A percentile compares a stretch with the other conserved stretches of the same genome.
Evolutionary conservation across 2,329 filamentous ascomycete species (phyloP).

Genomic region (Exophiala bonariae): DNA sequence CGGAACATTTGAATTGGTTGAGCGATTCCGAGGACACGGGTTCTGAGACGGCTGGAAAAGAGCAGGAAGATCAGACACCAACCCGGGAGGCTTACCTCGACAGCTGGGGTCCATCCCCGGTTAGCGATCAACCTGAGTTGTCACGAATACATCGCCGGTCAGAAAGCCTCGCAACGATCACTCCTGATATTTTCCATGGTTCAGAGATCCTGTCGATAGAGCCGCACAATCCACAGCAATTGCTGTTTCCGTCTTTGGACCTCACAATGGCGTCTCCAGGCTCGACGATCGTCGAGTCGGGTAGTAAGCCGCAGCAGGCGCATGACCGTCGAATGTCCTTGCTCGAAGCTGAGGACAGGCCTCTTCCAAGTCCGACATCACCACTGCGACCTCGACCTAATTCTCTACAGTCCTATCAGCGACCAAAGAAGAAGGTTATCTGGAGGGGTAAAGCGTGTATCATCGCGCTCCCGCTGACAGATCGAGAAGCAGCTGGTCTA

Average conservation of each 20-base stretch:
- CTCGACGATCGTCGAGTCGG: constrained; percentile 1
- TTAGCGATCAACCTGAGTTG: background rate
- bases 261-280: constrained; percentile 11
- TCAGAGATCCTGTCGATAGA: constrained; percentile 8
- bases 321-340: constrained; percentile 7
- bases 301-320: constrained; percentile 9
- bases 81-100: constrained; percentile 17
- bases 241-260: constrained; percentile 5
- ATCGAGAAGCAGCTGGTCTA: constrained; percentile 58
- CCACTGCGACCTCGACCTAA: constrained; percentile 52
- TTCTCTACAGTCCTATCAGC: constrained; percentile 31
- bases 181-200: constrained; percentile 28
- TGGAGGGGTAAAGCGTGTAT: constrained; percentile 76
- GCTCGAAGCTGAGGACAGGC: constrained; percentile 8
- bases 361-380: constrained; percentile 20
- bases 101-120: constrained; percentile 19
- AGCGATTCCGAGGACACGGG: constrained; percentile 70
- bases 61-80: constrained; percentile 19
- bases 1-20: constrained; percentile 77
- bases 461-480: constrained; percentile 68
- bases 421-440: constrained; percentile 67
- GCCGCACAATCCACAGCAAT: constrained; percentile 7
- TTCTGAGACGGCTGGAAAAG: constrained; percentile 68
- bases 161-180: constrained; percentile 27
- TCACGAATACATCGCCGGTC: constrained; percentile 10